Evolutionary conservation across 2,329 filamentous ascomycete species (phyloP).

Genomic region (Trichocomaceae sp.): DNA sequence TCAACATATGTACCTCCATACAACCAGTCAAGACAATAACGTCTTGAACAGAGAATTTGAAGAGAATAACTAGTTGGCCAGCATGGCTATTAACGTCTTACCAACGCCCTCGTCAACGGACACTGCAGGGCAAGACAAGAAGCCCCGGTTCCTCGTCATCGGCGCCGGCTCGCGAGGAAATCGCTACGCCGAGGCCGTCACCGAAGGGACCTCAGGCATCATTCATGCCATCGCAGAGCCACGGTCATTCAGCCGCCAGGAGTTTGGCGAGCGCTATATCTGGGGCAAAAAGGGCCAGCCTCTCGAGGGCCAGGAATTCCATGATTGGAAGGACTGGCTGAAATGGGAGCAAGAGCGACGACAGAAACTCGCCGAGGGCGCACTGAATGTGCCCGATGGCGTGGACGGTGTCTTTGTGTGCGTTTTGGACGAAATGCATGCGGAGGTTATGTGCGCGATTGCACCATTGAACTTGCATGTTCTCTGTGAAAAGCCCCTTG

Average conservation of each 20-base stretch:
- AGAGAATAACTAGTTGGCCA: background rate
- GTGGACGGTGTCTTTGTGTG: constrained; percentile 64
- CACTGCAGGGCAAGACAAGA: constrained; percentile 11
- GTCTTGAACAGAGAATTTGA: too few species aligned
- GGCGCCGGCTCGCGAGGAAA: constrained; percentile 75
- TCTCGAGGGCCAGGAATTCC: constrained; percentile 60
- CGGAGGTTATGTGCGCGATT: constrained; percentile 68
- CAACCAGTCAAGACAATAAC: too few species aligned
- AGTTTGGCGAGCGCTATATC: constrained; percentile 66
- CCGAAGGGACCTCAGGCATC: constrained; percentile 57
- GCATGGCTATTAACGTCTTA: background rate
- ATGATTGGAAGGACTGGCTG: constrained; percentile 69
- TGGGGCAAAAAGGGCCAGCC: constrained; percentile 52
- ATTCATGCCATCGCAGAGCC: constrained; percentile 79
- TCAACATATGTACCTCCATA: too few species aligned
- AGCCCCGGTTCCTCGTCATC: constrained; percentile 66
- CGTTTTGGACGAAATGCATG: constrained; percentile 83
- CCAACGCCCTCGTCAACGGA: background rate
- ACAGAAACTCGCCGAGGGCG: constrained; percentile 17
- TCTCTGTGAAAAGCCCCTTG: constrained; percentile 92
- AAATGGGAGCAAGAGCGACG: constrained; percentile 62
- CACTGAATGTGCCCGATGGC: constrained; percentile 35
- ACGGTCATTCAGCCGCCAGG: constrained; percentile 64
- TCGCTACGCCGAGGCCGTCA: constrained; percentile 64
- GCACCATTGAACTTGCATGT: constrained; percentile 67